A percentile compares a stretch with the other conserved stretches of the same genome.
These are phyloP conservation scores for Diaporthe sp. DNA, from an alignment of 2,329 filamentous ascomycete species.

Conservation along the genomic window DNA sequence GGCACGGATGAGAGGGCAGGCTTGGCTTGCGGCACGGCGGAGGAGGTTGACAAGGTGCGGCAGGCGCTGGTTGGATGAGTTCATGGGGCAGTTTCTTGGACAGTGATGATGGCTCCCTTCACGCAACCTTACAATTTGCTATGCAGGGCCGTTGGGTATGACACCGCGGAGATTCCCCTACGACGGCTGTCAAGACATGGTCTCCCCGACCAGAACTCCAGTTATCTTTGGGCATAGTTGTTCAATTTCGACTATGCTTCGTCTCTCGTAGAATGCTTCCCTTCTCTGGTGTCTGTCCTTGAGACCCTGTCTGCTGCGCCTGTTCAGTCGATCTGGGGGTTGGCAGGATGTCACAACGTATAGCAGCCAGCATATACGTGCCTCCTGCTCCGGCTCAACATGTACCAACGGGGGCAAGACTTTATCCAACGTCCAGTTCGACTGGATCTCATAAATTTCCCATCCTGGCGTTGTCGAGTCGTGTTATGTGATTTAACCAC, in stretches of 20 bases:
- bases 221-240: background rate
- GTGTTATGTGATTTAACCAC: background rate
- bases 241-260: background rate
- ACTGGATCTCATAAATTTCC: background rate
- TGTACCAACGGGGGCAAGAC: background rate
- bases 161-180: background rate
- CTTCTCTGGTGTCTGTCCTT: background rate
- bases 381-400: background rate
- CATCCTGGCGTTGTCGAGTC: background rate
- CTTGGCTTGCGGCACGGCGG: slow-evolving; percentile 63
- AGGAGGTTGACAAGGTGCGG: slow-evolving; percentile 60
- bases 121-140: background rate
- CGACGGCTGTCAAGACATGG: background rate
- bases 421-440: too few relatives aligned
- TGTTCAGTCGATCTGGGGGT: background rate
- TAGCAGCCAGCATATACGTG: background rate
- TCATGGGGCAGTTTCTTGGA: background rate
- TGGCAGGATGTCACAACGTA: too few relatives aligned
- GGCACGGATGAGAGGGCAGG: slow-evolving; percentile 65
- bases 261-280: too few relatives aligned
- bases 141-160: background rate
- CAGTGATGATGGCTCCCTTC: background rate
- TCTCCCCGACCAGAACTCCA: background rate
- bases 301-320: background rate
- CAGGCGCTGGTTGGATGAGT: slow-evolving; percentile 41